Conservation (phyloP, 352 stramenopile genomes). For the Phytophthora pluvialis region DNA sequence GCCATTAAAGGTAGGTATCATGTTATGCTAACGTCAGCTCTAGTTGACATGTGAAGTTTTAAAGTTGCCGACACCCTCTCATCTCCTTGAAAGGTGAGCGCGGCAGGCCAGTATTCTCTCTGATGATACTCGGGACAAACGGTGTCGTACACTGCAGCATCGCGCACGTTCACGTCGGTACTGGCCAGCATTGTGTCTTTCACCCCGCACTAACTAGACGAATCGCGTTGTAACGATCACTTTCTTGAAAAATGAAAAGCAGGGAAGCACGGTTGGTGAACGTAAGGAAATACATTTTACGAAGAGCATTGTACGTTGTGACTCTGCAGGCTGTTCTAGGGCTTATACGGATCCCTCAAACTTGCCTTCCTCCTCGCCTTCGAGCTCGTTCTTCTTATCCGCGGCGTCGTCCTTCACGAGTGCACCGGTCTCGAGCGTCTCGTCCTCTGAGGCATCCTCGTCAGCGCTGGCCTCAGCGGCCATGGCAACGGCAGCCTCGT, state of each 20-base stretch:
- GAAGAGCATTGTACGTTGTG: slow-evolving; percentile 29
- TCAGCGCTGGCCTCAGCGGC: slow-evolving; percentile 38
- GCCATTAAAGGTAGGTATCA: too few relatives aligned
- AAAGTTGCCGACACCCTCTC: too few relatives aligned
- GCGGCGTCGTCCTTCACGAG: slow-evolving; percentile 32
- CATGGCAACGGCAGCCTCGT: slow-evolving; percentile 48
- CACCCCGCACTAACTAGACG: not conserved
- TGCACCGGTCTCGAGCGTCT: slow-evolving; percentile 39
- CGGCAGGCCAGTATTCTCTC: too few relatives aligned
- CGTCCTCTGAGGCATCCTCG: slow-evolving; percentile 43
- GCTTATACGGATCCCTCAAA: slow-evolving; percentile 62
- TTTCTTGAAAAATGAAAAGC: not conserved
- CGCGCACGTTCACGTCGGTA: too few relatives aligned
- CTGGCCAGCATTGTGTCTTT: not conserved
- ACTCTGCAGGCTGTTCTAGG: slow-evolving; percentile 2
- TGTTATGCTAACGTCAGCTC: too few relatives aligned
- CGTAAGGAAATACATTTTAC: slow-evolving; percentile 33
- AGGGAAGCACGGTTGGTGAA: slow-evolving; percentile 2
- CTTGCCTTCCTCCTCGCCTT: slow-evolving; percentile 52
- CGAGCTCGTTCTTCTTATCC: slow-evolving; percentile 29
- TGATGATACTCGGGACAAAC: not conserved
- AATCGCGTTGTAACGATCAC: not conserved
- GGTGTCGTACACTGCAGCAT: not conserved
- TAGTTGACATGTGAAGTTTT: too few relatives aligned
- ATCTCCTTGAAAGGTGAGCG: too few relatives aligned